Conservation (phyloP, 257 asterid species). For the Solanum virginianum region DNA sequence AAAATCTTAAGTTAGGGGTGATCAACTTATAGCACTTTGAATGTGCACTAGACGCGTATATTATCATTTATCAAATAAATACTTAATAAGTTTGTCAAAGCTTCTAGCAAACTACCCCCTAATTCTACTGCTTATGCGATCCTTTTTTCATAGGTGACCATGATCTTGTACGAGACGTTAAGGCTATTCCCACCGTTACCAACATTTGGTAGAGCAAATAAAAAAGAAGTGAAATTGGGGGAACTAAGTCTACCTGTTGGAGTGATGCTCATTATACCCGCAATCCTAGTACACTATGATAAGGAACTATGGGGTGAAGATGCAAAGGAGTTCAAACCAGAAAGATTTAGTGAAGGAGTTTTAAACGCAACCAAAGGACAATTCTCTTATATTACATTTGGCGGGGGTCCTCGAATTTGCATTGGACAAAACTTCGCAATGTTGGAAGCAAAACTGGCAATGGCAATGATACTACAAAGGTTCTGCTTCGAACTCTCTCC, state of each 20-base stretch:
- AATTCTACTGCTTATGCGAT: neutral
- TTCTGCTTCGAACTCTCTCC: slow-evolving; percentile 19
- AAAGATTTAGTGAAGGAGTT: slow-evolving; percentile 19
- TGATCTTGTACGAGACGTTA: slow-evolving; percentile 12
- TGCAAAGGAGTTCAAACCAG: slow-evolving; percentile 20
- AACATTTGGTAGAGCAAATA: neutral
- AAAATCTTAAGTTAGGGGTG: slow-evolving; percentile 12
- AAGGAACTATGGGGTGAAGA: slow-evolving; percentile 23
- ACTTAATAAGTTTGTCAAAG: neutral
- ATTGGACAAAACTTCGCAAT: slow-evolving; percentile 20
- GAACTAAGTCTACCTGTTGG: slow-evolving; percentile 6
- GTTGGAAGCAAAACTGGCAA: slow-evolving; percentile 20
- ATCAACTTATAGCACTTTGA: slow-evolving; percentile 14
- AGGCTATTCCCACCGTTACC: slow-evolving; percentile 22
- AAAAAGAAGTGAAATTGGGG: slow-evolving; percentile 7
- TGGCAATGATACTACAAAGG: slow-evolving; percentile 23
- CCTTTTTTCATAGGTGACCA: neutral
- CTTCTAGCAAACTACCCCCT: neutral
- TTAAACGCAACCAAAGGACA: neutral
- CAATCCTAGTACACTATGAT: slow-evolving; percentile 16
- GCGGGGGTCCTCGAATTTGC: slow-evolving; percentile 29
- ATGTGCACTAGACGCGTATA: slow-evolving; percentile 7
- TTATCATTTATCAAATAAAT: slow-evolving; percentile 1
- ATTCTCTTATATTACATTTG: slow-evolving; percentile 13
- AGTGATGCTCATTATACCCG: neutral